Base-by-base conservation (phyloP, 768 basidiomycete species). In the Daedaleopsis sinensis region DNA sequence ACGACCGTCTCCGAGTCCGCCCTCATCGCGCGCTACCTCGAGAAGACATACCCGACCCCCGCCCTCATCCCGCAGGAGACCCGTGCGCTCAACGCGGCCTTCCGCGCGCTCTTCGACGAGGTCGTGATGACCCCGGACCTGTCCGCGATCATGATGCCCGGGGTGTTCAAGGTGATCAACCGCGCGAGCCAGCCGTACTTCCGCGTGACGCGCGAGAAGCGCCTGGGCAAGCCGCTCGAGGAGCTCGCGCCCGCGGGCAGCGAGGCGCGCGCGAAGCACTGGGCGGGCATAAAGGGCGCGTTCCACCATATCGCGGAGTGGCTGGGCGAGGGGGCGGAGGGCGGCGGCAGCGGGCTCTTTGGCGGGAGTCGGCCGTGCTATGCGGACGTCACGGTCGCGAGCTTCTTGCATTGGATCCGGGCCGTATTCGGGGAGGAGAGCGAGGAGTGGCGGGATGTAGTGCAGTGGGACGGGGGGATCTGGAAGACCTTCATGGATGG, bases 381-480 rank as follows among this genome's bases (percentile, higher is more conserved):
- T 78, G 76, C 76, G 6, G 80, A 81, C 49, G 63, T 74, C 18
- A 44, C 70, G 37, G 54, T 80, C 7, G 79, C 67, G 2, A 73
- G 64, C 0, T 72, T 68, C 65, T 43, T 82, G 47, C 63, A 65
- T n/a, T 81, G 80, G 76, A 63, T 74, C 54, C 74, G 68, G 64
- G n/a, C 57, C 11, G 67, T 68, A 3, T 51, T 72, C 16, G 74
- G 65, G 2, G 70, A 63, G 52, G 69, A 69, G 4, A 70, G 70
- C 24, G 65, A 68, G 44, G 62, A 65, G 53, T 81, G 78, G 79
- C 65, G 66, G 42, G 70, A 71, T 12, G 61, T 78, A 0, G 58
- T 67, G 46, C 64, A 61, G 10, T 80, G 78, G 77, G 69, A 82
- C 50, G 68, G 65, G 8, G 80, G 80, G 12, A 66, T 72, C 46